phyloP scores from a whole-genome alignment of 306 rosid species.

The Acacia acuminata region DNA sequence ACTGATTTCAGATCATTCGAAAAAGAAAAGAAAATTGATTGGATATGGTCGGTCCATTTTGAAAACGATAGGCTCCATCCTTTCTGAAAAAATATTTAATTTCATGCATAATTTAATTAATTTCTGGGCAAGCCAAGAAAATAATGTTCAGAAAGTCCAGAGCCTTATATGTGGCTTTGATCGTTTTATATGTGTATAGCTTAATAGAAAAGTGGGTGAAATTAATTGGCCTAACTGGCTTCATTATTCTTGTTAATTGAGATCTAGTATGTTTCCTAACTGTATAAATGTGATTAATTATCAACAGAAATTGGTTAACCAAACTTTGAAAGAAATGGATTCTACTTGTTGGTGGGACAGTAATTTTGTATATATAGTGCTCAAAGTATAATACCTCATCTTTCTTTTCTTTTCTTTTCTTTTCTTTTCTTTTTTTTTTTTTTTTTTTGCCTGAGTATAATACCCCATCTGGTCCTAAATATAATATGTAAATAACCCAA shows the following conservation, averaged over 20 bases:
- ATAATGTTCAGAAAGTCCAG: slow-evolving; percentile 27
- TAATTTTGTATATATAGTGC: background rate
- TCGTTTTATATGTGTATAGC: background rate
- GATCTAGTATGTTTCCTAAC: slow-evolving; percentile 27
- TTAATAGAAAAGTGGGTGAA: slow-evolving; percentile 35
- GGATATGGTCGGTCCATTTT: slow-evolving; percentile 35
- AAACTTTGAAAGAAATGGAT: slow-evolving; percentile 29
- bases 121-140: background rate
- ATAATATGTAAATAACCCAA: too few species aligned
- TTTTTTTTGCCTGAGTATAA: background rate
- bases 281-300: slow-evolving; percentile 5
- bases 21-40: background rate
- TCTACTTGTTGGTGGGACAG: slow-evolving; percentile 8
- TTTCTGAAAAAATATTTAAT: background rate
- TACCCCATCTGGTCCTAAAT: too few species aligned
- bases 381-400: background rate
- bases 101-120: background rate
- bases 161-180: slow-evolving; percentile 18
- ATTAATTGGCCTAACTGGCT: slow-evolving; percentile 31
- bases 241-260: slow-evolving; percentile 25
- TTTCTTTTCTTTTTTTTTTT: background rate
- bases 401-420: background rate
- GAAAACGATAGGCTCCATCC: slow-evolving; percentile 10
- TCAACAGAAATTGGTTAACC: slow-evolving; percentile 30
- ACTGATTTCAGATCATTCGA: background rate